Evolutionary conservation across 768 basidiomycete species (phyloP).

Genomic region (Rubroboletus pulcherrimus): DNA sequence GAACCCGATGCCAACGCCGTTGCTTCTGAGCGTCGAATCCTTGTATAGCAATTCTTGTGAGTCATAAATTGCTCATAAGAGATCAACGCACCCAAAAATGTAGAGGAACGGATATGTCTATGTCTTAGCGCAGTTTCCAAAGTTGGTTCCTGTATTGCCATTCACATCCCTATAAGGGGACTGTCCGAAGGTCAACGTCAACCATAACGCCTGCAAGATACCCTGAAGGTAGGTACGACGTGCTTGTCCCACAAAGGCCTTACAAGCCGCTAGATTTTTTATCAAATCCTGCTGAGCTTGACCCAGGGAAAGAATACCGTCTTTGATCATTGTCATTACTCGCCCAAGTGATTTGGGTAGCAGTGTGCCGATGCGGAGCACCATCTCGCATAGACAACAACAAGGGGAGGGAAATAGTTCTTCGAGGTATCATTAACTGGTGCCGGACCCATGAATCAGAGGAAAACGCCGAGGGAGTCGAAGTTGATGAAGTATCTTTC

Average conservation of each 20-base stretch:
- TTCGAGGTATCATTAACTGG: neutral
- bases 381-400: neutral
- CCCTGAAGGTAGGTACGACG: neutral
- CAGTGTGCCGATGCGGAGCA: neutral
- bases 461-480: neutral
- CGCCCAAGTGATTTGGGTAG: neutral
- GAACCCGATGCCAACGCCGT: neutral
- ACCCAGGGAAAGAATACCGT: neutral
- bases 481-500: neutral
- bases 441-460: neutral
- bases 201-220: neutral
- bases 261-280: neutral
- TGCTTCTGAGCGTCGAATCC: neutral
- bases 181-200: neutral
- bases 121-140: neutral
- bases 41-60: neutral
- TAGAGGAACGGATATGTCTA: neutral
- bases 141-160: neutral
- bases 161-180: neutral
- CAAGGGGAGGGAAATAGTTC: neutral
- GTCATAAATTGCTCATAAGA: neutral
- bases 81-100: neutral
- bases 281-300: neutral
- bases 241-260: neutral
- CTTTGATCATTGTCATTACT: neutral